Evolutionary conservation across 495 filamentous ascomycete species (phyloP).

Genomic region (Monascus purpureus): DNA sequence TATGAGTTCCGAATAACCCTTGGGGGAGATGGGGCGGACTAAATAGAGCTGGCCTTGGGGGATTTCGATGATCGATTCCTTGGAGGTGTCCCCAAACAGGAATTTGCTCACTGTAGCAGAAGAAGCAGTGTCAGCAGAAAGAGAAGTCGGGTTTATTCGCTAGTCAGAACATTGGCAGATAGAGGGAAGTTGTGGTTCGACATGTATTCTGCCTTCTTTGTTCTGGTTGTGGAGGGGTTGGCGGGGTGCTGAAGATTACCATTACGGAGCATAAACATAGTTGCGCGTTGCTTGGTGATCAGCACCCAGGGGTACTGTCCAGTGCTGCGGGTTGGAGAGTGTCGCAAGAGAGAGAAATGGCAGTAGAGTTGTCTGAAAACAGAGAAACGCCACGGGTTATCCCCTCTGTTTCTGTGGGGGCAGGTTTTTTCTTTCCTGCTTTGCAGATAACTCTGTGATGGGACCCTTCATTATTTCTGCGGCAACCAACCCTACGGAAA

Average conservation of each 20-base stretch:
- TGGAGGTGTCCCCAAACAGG: conserved; percentile 81
- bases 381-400: too few species aligned
- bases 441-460: too few species aligned
- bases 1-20: conserved; percentile 95
- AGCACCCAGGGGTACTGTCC: conserved; percentile 9
- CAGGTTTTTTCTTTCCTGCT: too few species aligned
- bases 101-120: conserved; percentile 62
- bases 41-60: conserved; percentile 93
- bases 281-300: conserved; percentile 21
- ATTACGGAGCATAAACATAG: conserved; percentile 65
- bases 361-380: too few species aligned
- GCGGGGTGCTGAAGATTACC: conserved; percentile 26
- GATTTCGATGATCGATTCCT: conserved; percentile 88
- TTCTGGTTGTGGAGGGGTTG: conserved; percentile 10
- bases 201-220: background rate
- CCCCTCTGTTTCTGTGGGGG: too few species aligned
- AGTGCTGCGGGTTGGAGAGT: conserved; percentile 1
- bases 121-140: conserved; percentile 6
- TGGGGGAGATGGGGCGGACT: conserved; percentile 85
- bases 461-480: too few species aligned
- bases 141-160: too few species aligned
- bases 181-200: conserved; percentile 3
- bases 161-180: too few species aligned
- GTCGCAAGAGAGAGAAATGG: conserved; percentile 2
- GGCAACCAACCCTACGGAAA: too few species aligned